These are phyloP conservation scores for Penicillium nordicum DNA, from an alignment of 2,329 filamentous ascomycete genomes.

Conservation along the genomic window DNA sequence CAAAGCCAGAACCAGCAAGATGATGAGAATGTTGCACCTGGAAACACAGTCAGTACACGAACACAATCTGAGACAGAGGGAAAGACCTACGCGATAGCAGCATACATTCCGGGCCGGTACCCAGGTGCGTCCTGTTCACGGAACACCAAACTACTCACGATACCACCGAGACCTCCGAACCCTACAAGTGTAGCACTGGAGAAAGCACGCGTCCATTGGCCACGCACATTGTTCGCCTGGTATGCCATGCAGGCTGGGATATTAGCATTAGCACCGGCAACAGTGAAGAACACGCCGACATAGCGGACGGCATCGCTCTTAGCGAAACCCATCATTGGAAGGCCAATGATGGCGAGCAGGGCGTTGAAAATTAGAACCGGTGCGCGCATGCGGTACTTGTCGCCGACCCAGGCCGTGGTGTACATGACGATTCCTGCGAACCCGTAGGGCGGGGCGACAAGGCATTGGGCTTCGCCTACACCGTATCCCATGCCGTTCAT, in stretches of 20 bases:
- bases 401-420: constrained; percentile 58
- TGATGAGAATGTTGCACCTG: constrained; percentile 35
- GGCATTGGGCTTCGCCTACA: constrained; percentile 63
- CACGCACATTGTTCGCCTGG: constrained; percentile 83
- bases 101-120: constrained; percentile 36
- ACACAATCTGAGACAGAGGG: background rate
- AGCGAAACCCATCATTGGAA: constrained; percentile 70
- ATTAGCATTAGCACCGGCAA: constrained; percentile 73
- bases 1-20: constrained; percentile 28
- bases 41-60: constrained; percentile 5
- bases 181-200: constrained; percentile 72
- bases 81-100: constrained; percentile 30
- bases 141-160: constrained; percentile 71
- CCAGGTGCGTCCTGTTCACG: constrained; percentile 41
- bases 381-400: constrained; percentile 64
- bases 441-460: constrained; percentile 67
- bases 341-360: constrained; percentile 63
- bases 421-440: constrained; percentile 64
- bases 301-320: constrained; percentile 58
- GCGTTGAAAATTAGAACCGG: constrained; percentile 65
- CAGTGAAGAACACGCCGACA: constrained; percentile 72
- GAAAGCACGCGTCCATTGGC: constrained; percentile 84
- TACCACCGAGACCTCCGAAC: constrained; percentile 74
- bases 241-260: constrained; percentile 72
- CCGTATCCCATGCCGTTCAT: constrained; percentile 60